A percentile compares a stretch with the other conserved stretches of the same genome.
Evolutionary conservation across 2,329 filamentous ascomycete species (phyloP).

Genomic region (Neoascochyta sp.): DNA sequence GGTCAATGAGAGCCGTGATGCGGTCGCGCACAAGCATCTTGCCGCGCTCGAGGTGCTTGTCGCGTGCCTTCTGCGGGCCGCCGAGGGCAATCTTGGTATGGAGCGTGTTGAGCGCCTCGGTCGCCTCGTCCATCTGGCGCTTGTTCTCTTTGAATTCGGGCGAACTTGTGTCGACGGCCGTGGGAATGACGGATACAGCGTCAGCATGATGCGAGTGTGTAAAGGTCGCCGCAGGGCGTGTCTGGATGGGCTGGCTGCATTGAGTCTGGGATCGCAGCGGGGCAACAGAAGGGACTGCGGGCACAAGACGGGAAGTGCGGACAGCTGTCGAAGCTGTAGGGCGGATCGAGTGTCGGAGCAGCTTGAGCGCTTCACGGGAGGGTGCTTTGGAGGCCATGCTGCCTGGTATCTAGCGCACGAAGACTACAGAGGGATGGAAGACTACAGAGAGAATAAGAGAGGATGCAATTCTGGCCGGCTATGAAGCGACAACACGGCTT

Average conservation of each 20-base stretch:
- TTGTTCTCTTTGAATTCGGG: slow-evolving; percentile 79
- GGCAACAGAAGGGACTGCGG: slow-evolving; percentile 8
- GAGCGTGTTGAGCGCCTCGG: slow-evolving; percentile 64
- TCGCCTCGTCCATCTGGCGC: slow-evolving; percentile 69
- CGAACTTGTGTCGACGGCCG: slow-evolving; percentile 70
- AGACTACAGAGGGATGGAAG: too few relatives aligned
- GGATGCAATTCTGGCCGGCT: too few relatives aligned
- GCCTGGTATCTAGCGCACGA: too few relatives aligned
- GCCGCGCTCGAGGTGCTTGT: slow-evolving; percentile 81
- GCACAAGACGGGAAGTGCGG: slow-evolving; percentile 20
- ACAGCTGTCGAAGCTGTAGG: slow-evolving; percentile 16
- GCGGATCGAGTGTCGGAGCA: slow-evolving; percentile 33
- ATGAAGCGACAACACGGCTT: too few relatives aligned
- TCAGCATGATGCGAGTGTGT: slow-evolving; percentile 76
- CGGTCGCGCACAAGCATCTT: slow-evolving; percentile 95
- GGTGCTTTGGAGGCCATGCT: slow-evolving; percentile 35
- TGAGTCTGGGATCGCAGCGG: slow-evolving; percentile 15
- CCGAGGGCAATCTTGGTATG: slow-evolving; percentile 70
- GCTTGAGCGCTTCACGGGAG: slow-evolving; percentile 32
- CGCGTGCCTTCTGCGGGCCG: slow-evolving; percentile 73
- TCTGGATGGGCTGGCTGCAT: slow-evolving; percentile 9
- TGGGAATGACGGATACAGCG: slow-evolving; percentile 76
- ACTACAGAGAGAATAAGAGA: too few relatives aligned
- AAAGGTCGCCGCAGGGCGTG: slow-evolving; percentile 64
- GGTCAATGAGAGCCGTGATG: slow-evolving; percentile 81